These are phyloP conservation scores for Cudoniella acicularis DNA, from an alignment of 495 filamentous ascomycete genomes.

Conservation along the genomic window DNA sequence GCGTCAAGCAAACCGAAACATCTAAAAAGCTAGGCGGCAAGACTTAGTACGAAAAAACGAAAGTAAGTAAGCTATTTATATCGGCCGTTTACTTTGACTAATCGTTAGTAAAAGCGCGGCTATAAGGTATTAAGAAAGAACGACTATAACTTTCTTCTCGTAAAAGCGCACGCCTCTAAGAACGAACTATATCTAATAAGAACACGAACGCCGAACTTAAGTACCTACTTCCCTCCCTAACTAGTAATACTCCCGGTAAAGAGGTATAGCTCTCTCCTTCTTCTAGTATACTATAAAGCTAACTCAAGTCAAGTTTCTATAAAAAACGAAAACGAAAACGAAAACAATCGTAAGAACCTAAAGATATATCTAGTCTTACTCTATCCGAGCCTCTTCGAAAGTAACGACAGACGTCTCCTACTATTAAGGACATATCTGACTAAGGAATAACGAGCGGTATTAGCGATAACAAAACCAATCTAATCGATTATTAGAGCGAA, in stretches of 20 bases:
- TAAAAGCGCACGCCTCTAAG: neutral
- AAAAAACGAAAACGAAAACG: slow-evolving; percentile 3
- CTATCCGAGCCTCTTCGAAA: slow-evolving; percentile 13
- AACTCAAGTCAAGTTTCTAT: slow-evolving; percentile 24
- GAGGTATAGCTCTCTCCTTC: slow-evolving; percentile 24
- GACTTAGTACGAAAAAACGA: neutral
- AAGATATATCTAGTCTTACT: neutral
- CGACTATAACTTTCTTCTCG: neutral
- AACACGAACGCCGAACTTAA: slow-evolving; percentile 11
- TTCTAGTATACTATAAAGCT: slow-evolving; percentile 25
- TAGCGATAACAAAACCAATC: no score
- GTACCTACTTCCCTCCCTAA: slow-evolving; percentile 13
- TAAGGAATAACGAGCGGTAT: no score
- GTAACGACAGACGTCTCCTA: slow-evolving; percentile 10
- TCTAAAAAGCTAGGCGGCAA: neutral
- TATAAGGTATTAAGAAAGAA: neutral
- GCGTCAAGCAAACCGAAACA: slow-evolving; percentile 4
- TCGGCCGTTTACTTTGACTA: neutral
- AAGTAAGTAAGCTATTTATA: neutral
- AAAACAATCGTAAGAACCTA: slow-evolving; percentile 13
- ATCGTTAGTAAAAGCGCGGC: neutral
- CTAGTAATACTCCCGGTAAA: no score
- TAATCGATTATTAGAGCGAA: no score
- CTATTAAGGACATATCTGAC: slow-evolving; percentile 7
- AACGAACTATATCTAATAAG: slow-evolving; percentile 30